A percentile compares a stretch with the other conserved stretches of the same genome.
phyloP scores from a whole-genome alignment of 306 rosid genomes.

The Castanea sativa region DNA sequence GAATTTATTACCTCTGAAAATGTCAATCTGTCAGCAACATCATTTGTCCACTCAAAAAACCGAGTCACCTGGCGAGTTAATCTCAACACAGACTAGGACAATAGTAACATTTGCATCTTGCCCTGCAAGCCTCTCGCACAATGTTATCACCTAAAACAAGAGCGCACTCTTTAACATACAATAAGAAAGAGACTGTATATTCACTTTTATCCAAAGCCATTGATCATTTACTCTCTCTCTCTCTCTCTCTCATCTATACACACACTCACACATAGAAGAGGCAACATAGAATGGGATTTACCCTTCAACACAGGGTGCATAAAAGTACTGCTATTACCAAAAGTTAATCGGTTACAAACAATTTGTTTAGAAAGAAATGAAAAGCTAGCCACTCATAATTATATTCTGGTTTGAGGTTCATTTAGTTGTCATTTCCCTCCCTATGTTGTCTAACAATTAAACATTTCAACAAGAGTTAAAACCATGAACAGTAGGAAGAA shows the following conservation, averaged over 20 bases:
- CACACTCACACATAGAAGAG: too few species aligned
- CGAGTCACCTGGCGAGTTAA: constrained; percentile 84
- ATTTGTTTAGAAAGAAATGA: background rate
- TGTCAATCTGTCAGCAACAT: constrained; percentile 95
- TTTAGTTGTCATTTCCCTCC: background rate
- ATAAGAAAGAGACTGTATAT: background rate
- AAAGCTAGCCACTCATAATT: background rate
- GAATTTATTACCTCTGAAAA: constrained; percentile 74
- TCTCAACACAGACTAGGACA: constrained; percentile 84
- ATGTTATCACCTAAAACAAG: constrained; percentile 69
- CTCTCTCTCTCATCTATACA: background rate
- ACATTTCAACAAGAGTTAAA: background rate
- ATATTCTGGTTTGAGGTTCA: background rate
- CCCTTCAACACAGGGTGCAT: background rate
- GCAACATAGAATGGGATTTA: background rate
- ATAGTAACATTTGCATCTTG: constrained; percentile 95
- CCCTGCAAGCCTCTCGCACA: constrained; percentile 98
- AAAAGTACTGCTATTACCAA: background rate
- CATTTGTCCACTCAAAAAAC: constrained; percentile 91
- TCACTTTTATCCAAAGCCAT: background rate
- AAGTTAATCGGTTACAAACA: background rate
- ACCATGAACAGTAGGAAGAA: background rate
- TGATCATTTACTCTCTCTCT: background rate
- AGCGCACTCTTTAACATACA: background rate
- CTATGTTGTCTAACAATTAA: background rate